A percentile compares a stretch with the other conserved stretches of the same genome.
Conservation (phyloP, 805 yeast genomes). For the Alloascoidea africana region DNA sequence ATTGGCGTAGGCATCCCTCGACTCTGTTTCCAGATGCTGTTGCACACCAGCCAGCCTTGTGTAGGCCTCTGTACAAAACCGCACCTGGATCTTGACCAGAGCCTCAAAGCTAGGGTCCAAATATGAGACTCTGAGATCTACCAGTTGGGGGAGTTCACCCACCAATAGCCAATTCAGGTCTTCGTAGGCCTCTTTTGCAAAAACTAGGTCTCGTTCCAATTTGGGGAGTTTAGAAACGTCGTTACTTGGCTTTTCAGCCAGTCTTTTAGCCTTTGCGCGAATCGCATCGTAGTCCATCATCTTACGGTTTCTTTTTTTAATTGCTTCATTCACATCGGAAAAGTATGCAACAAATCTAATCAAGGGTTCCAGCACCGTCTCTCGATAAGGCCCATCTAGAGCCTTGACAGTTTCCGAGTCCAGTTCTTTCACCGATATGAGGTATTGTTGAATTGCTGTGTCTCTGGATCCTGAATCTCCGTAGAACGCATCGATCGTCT, state of each 20-base stretch:
- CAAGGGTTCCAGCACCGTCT: conserved; percentile 48
- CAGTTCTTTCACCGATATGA: conserved; percentile 31
- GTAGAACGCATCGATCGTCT: conserved; percentile 41
- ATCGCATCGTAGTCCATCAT: conserved; percentile 44
- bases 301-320: conserved; percentile 45
- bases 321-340: conserved; percentile 48
- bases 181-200: conserved; percentile 27
- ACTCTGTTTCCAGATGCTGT: conserved; percentile 33
- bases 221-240: conserved; percentile 29
- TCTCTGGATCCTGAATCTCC: conserved; percentile 31
- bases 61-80: conserved; percentile 42
- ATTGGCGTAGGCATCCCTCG: conserved; percentile 41
- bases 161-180: conserved; percentile 35
- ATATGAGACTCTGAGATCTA: conserved; percentile 45
- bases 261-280: conserved; percentile 33
- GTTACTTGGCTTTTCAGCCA: conserved; percentile 33
- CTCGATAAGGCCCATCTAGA: conserved; percentile 43
- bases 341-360: conserved; percentile 44
- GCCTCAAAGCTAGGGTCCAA: conserved; percentile 55
- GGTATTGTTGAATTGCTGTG: conserved; percentile 27
- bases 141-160: conserved; percentile 40
- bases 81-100: conserved; percentile 46
- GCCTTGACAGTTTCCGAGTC: conserved; percentile 30
- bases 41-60: conserved; percentile 38
- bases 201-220: conserved; percentile 26